phyloP scores from a whole-genome alignment of 2,329 filamentous ascomycete genomes.

The Cytospora chrysosperma region DNA sequence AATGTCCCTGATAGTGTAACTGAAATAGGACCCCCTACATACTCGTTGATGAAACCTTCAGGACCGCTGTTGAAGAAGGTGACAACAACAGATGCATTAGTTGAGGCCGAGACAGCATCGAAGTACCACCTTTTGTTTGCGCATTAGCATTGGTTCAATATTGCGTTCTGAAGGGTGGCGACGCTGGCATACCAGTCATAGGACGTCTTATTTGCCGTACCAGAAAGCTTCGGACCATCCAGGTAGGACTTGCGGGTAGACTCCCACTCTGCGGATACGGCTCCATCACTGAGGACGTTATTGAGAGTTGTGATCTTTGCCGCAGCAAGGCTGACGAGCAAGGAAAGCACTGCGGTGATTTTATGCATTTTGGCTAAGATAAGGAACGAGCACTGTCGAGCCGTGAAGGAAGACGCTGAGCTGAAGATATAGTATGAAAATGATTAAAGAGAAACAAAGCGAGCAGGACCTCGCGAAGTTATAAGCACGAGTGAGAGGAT shows the following conservation, averaged over 20 bases:
- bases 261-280: constrained; percentile 6
- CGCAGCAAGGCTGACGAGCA: not conserved
- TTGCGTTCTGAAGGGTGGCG: too few relatives aligned
- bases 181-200: constrained; percentile 17
- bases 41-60: constrained; percentile 12
- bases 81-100: constrained; percentile 14
- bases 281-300: not conserved
- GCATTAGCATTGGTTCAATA: not conserved
- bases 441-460: too few relatives aligned
- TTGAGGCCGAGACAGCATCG: constrained; percentile 15
- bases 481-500: not conserved
- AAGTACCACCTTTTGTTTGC: constrained; percentile 21
- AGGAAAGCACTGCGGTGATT: not conserved
- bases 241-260: constrained; percentile 2
- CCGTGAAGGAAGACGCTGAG: not conserved
- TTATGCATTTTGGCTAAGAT: not conserved
- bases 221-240: constrained; percentile 14
- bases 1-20: constrained; percentile 11
- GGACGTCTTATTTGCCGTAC: constrained; percentile 10
- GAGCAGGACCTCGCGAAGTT: too few relatives aligned
- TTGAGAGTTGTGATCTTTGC: not conserved
- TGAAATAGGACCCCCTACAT: not conserved
- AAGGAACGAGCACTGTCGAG: not conserved
- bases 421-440: not conserved
- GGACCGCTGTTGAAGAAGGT: constrained; percentile 24